Percentiles rank a stretch among this genome's conserved stretches.
Evolutionary conservation across 2,329 filamentous ascomycete genomes (phyloP).

Genomic region (Xylariomycetidae sp.): DNA sequence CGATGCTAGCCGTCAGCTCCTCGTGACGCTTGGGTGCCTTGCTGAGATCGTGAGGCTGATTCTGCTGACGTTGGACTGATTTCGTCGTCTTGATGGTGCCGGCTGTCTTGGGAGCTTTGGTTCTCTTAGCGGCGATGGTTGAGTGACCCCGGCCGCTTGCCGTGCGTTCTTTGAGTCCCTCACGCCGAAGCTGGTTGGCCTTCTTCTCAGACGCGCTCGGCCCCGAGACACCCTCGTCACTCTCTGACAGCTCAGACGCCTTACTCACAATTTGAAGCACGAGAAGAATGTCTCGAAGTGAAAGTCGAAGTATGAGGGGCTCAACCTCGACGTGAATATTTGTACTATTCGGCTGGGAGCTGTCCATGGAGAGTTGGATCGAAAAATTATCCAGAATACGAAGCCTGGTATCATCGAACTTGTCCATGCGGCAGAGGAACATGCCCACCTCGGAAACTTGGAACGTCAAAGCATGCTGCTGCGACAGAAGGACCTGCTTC

Average conservation of each 20-base stretch:
- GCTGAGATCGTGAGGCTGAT: slow-evolving; percentile 27
- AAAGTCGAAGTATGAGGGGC: slow-evolving; percentile 83
- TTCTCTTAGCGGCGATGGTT: slow-evolving; percentile 39
- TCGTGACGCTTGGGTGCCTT: slow-evolving; percentile 47
- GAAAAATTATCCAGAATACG: slow-evolving; percentile 97
- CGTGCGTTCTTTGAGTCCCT: slow-evolving; percentile 49
- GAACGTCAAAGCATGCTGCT: slow-evolving; percentile 89
- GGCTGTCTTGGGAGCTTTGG: slow-evolving; percentile 32
- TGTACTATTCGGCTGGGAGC: slow-evolving; percentile 55
- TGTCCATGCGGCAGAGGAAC: slow-evolving; percentile 98
- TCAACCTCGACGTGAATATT: slow-evolving; percentile 86
- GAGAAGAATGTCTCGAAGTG: slow-evolving; percentile 88
- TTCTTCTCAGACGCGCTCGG: slow-evolving; percentile 47
- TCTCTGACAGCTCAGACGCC: slow-evolving; percentile 79
- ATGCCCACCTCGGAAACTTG: slow-evolving; percentile 94
- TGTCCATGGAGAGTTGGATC: slow-evolving; percentile 82
- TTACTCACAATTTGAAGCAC: slow-evolving; percentile 89
- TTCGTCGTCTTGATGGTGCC: slow-evolving; percentile 25
- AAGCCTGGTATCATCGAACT: slow-evolving; percentile 83
- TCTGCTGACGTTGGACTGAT: slow-evolving; percentile 19
- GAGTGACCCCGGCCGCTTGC: slow-evolving; percentile 54
- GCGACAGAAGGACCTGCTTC: slow-evolving; percentile 86
- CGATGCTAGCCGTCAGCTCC: slow-evolving; percentile 78
- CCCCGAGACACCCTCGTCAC: slow-evolving; percentile 44
- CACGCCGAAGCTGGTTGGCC: slow-evolving; percentile 46